Percentiles rank a stretch among this genome's conserved stretches.
Evolutionary conservation across 1,284 basidiomycete genomes (phyloP).

Genomic region (Sporisorium graminicola): DNA sequence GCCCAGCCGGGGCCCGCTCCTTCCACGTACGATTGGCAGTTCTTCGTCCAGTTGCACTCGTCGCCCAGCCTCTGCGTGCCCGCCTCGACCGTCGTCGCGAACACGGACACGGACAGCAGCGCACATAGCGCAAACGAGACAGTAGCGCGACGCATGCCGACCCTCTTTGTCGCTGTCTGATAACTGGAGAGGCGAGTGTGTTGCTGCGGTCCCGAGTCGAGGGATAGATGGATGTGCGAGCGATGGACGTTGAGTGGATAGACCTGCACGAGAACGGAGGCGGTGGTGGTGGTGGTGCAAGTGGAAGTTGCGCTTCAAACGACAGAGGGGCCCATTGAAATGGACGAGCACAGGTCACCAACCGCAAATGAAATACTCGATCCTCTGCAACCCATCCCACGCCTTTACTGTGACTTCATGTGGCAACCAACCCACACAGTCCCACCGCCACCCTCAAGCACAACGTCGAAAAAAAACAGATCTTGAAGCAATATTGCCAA

Average conservation of each 20-base stretch:
- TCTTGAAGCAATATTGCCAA: no score
- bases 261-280: no score
- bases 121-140: background rate
- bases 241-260: no score
- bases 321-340: no score
- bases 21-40: slow-evolving; percentile 17
- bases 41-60: slow-evolving; percentile 25
- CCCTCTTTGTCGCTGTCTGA: background rate
- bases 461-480: no score
- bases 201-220: no score
- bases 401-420: no score
- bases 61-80: slow-evolving; percentile 24
- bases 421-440: no score
- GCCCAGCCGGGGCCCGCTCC: slow-evolving; percentile 27
- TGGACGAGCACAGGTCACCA: background rate
- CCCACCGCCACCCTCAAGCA: background rate
- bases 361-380: background rate
- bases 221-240: no score
- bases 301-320: background rate
- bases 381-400: no score
- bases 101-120: background rate
- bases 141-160: background rate
- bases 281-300: no score
- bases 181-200: no score
- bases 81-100: background rate